Base-by-base conservation (phyloP, 306 rosid genomes). In the Cajanus cajan region DNA sequence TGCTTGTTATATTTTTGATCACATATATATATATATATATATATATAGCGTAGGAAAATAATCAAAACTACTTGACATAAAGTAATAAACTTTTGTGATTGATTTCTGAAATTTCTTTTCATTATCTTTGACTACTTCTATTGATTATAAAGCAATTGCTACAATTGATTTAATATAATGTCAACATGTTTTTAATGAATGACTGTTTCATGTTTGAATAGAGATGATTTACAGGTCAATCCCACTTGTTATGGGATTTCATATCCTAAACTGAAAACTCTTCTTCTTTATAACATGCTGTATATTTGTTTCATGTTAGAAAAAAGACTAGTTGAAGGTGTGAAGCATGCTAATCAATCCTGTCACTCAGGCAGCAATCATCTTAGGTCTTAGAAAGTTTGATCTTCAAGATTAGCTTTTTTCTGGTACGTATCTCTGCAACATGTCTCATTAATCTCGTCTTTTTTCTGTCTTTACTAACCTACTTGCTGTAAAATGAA, bases 401-500 rank as follows among this genome's bases (percentile, higher is more conserved):
- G 74, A 71, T 79, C 76, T 45, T 54, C 52, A 31, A 62, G 39
- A 66, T 58, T 59, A 34, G 73, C n/a, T 55, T 39, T 68, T 64
- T 77, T 54, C 70, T 36, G 84, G 87, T 81, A 86, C 54, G 25
- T 48, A 71, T 71, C 78, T 76, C 52, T 3, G 63, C 71, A 57
- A 19, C 69, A 73, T 71, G 64, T 64, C 78, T 62, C 14, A 6
- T 62, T 76, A 12, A 64, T 70, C 82, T 61, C 71, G 50, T 87
- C 78, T 37, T 24, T 74, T 85, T 84, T 59, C 78, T 16, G 70
- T 78, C 83, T 72, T 78, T 48, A 68, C 84, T 86, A 77, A 33
- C 84, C 83, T 92, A 87, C 90, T 94, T 57, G 90, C 88, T 67
- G 90, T 84, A 74, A 54, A 83, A 85, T 92, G 98, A 63, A 95